A percentile compares a stretch with the other conserved stretches of the same genome.
These are phyloP conservation scores for Backusella sp. DNA, from an alignment of 192 early-diverging fungal species.

Conservation along the genomic window DNA sequence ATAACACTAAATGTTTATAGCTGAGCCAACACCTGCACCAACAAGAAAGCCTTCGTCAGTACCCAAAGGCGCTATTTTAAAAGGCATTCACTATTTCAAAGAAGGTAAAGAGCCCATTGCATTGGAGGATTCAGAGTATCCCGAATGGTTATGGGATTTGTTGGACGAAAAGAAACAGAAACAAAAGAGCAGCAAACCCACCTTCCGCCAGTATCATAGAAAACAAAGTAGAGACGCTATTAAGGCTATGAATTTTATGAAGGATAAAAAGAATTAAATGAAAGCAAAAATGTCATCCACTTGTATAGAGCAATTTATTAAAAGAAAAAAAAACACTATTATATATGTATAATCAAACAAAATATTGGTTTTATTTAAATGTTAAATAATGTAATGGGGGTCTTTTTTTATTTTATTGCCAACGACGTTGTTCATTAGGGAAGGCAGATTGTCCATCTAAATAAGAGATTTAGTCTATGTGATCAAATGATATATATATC, in stretches of 20 bases:
- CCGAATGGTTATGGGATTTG: conserved; percentile 91
- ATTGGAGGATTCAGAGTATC: conserved; percentile 82
- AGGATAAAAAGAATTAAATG: conserved; percentile 67
- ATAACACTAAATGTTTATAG: background rate
- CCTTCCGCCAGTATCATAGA: conserved; percentile 59
- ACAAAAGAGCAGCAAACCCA: conserved; percentile 45
- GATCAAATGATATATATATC: no score
- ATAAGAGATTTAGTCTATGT: background rate
- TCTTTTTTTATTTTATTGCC: background rate
- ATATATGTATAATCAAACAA: background rate
- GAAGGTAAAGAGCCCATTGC: conserved; percentile 85
- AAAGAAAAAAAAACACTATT: background rate
- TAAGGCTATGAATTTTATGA: conserved; percentile 75
- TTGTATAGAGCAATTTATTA: background rate
- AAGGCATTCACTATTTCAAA: conserved; percentile 84
- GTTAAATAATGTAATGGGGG: background rate
- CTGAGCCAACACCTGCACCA: background rate
- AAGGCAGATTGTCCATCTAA: conserved; percentile 27
- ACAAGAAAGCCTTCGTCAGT: conserved; percentile 47
- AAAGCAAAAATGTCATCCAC: background rate
- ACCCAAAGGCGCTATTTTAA: conserved; percentile 76
- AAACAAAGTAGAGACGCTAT: conserved; percentile 59
- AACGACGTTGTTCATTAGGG: conserved; percentile 16
- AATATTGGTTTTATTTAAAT: background rate
- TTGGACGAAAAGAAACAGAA: conserved; percentile 56